Base-by-base conservation (phyloP, 2,329 filamentous ascomycete genomes). In the Venturiaceae sp. region DNA sequence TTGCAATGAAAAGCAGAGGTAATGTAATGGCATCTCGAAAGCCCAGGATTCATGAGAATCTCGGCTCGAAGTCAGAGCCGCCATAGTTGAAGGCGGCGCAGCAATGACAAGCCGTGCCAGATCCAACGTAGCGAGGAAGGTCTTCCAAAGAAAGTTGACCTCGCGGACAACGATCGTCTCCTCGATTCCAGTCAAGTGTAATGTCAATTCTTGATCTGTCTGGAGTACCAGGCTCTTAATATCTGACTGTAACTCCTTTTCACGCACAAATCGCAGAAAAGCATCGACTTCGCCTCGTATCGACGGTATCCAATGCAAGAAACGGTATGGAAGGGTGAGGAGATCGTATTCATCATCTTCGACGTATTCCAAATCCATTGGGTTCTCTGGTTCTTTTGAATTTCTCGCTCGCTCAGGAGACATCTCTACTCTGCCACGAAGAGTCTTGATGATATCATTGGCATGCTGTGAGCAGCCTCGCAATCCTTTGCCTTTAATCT, bases 1-100 rank as follows among this genome's bases (percentile, higher is more conserved):
- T 56, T 77, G 74, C 6, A 32, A 2, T 9, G 39, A 57, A 23
- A 57, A 57, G 26, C 19, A 33, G 8, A 90, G 68, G 41, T 85
- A 77, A 63, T 90, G 86, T 57, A 81, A 79, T 6, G 78, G 77
- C 61, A 83, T 82, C 58, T 83, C 77, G 64, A 88, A 88, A 26
- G 79, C 79, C 83, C 84, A 87, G 5, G 75, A 74, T 65, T 87
- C 82, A 9, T 75, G 75, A 39, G 82, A 74, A 54, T 81, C 78
- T 59, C 75, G 76, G 5, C 80, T 80, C 19, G 81, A 80, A 4
- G 86, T 71, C 53, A 89, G 73, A 0, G 77, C 77, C 1, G 84
- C 83, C 7, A 91, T 74, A 19, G 83, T 80, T 3, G 78, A 74
- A 0, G 86, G 84, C 6, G 85, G 81, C 0, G 85, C 84, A 2